phyloP scores from a whole-genome alignment of 2,329 filamentous ascomycete genomes.

The Cladosporium cucumerinum region DNA sequence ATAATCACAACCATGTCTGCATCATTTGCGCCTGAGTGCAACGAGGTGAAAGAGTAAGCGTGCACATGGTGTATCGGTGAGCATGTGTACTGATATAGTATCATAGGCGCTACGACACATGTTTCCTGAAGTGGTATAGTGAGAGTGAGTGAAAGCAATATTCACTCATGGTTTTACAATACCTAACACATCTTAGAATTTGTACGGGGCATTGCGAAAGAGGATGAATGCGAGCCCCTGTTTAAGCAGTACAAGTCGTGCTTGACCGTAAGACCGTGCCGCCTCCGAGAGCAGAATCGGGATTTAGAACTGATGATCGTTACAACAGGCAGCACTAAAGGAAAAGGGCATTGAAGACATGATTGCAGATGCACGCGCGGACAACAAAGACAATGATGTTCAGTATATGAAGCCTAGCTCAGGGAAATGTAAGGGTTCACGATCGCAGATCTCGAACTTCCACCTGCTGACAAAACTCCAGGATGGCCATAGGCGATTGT shows the following conservation, averaged over 20 bases:
- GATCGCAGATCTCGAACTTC: neutral
- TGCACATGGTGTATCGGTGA: neutral
- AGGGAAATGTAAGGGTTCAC: neutral
- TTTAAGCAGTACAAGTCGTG: conserved; percentile 90
- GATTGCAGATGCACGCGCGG: conserved; percentile 84
- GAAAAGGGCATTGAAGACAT: conserved; percentile 89
- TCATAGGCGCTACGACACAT: conserved; percentile 84
- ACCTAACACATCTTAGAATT: conserved; percentile 58
- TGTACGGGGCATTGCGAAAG: conserved; percentile 75
- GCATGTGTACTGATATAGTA: neutral
- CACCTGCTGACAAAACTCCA: neutral
- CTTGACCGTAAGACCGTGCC: conserved; percentile 60
- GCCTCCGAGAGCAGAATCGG: neutral
- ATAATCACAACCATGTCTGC: conserved; percentile 68
- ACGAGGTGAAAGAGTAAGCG: conserved; percentile 87
- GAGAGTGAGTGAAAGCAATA: conserved; percentile 67
- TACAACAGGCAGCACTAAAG: conserved; percentile 73
- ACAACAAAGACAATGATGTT: conserved; percentile 82
- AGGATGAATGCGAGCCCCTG: conserved; percentile 79
- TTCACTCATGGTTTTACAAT: neutral
- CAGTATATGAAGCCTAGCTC: conserved; percentile 57
- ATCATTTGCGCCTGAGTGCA: conserved; percentile 90
- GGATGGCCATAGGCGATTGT: neutral
- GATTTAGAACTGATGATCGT: neutral
- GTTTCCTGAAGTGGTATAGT: conserved; percentile 99